Base-by-base conservation (phyloP, 495 filamentous ascomycete genomes). In the Aspergillus campestris region DNA sequence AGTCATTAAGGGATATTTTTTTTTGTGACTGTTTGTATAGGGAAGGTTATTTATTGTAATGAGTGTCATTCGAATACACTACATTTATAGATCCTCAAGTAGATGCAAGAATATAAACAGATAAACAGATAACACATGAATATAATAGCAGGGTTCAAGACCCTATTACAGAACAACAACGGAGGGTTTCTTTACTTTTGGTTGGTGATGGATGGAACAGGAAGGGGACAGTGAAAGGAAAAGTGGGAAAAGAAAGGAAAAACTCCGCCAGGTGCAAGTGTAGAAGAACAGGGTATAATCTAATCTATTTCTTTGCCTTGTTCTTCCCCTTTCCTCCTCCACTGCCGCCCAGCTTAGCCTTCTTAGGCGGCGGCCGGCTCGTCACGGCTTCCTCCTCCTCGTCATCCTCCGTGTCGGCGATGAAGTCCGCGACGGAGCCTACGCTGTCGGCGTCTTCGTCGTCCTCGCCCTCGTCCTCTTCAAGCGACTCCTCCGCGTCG, bases 351-450 rank as follows among this genome's bases (percentile, higher is more conserved):
- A 58, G 44, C 51, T 61, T 62, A 37, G 56, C 51, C 60, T 68
- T 72, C 57, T 71, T 69, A 31, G 64, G 54, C 24, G 65, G 60
- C 29, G 61, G 61, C 34, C 18, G 57, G 60, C 34, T 57, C 5
- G 49, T 14, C 7, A 44, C 42, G 14, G 8, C 53, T 9, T 63
- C 67, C 14, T 65, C 70, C 33, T 56, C 39, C 7, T 54, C 62
- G 37, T 69, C 67, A 3, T 71, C 67, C 33, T 72, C 69, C 6
- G 63, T 62, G 40, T 73, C 68, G 10, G 68, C 68, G 32, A 73
- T 65, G 56, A 73, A 73, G 45, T 73, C 64, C 11, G 53, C 67
- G 55, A 73, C 58, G 9, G 66, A 71, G 9, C 65, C 66, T 18
- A 58, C 64, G 38, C 66, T 70, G n/a, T 65, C 64, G 1, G 57